Base-by-base conservation (phyloP, 805 yeast genomes). In the Starmerella gropengiesseri region DNA sequence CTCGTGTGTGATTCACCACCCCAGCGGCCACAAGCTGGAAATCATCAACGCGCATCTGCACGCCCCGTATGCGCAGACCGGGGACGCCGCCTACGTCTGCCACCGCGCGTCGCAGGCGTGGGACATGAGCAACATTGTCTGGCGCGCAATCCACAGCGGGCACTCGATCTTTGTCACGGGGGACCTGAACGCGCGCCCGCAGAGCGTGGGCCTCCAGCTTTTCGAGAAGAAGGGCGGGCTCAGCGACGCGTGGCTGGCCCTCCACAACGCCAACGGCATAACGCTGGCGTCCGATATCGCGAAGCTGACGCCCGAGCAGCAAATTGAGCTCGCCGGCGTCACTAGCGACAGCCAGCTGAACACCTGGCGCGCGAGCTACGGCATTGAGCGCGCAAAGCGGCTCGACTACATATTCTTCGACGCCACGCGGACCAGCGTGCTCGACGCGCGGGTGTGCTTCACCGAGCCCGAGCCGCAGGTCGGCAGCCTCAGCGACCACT, bases 71-170 rank as follows among this genome's bases (percentile, higher is more conserved):
- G 71, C 91, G 1, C 45, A 39, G 16, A 62, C 66, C 0, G 97
- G 97, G 2, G 95, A 86, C 60, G 93, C 93, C 2, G 81, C 87
- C 2, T 91, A 91, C 57, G 67, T 77, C 3, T 82, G 95, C 52
- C 97, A 91, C 57, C 67, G 98, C 37, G 78, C 95, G 0, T 74
- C 91, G 45, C 98, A 91, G 61, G 96, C 97, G 1, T 91, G 97
- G 97, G 95, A 87, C 59, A 74, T 91, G 59, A 71, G 91, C 26
- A 72, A 75, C 40, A 46, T 86, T 27, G 76, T 81, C 1, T 68
- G 69, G 14, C 60, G 77, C 28, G 70, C 87, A 35, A 67, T 69
- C 34, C 68, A 66, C 43, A 80, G 89, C 0, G 95, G 96, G 0
- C 81, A 84, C 59, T 80, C 87, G 1, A 89, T 83, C 0, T 71